These are phyloP conservation scores for Entophlyctis helioformis DNA, from an alignment of 192 early-diverging fungal species.

Conservation along the genomic window DNA sequence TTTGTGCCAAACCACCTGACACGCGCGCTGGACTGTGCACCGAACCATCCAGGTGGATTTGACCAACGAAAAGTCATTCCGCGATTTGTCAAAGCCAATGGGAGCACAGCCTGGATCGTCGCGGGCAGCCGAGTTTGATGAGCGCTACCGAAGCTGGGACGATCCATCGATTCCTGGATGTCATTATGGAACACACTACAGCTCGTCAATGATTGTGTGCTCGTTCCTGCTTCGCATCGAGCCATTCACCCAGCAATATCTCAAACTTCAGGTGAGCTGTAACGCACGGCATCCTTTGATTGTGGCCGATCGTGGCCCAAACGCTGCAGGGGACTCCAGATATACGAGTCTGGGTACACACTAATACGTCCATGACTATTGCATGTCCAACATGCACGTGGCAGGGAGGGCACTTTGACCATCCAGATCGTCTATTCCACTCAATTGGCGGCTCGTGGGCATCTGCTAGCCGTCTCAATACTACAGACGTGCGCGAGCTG, in stretches of 20 bases:
- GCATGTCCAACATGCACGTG: not conserved
- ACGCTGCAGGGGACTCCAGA: no score
- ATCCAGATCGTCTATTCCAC: conserved; percentile 24
- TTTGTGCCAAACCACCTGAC: no score
- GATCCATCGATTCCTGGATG: conserved; percentile 41
- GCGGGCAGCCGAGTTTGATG: conserved; percentile 47
- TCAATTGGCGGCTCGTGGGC: conserved; percentile 21
- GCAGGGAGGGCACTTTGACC: conserved; percentile 20
- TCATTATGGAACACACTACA: conserved; percentile 85
- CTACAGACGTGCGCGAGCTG: conserved; percentile 27
- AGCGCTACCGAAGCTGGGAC: conserved; percentile 38
- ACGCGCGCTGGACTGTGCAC: no score
- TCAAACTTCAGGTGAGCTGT: conserved; percentile 47
- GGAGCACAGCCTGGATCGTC: conserved; percentile 59
- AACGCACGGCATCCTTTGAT: not conserved
- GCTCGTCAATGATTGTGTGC: conserved; percentile 79
- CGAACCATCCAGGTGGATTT: conserved; percentile 68
- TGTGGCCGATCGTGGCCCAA: no score
- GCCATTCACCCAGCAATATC: conserved; percentile 69
- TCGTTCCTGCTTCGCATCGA: conserved; percentile 70
- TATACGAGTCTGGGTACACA: no score
- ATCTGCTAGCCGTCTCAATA: conserved; percentile 22
- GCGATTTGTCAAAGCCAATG: conserved; percentile 76
- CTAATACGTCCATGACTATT: no score
- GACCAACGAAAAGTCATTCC: conserved; percentile 48